phyloP scores from a whole-genome alignment of 768 basidiomycete genomes.

The Goffeauzyma gilvescens region DNA sequence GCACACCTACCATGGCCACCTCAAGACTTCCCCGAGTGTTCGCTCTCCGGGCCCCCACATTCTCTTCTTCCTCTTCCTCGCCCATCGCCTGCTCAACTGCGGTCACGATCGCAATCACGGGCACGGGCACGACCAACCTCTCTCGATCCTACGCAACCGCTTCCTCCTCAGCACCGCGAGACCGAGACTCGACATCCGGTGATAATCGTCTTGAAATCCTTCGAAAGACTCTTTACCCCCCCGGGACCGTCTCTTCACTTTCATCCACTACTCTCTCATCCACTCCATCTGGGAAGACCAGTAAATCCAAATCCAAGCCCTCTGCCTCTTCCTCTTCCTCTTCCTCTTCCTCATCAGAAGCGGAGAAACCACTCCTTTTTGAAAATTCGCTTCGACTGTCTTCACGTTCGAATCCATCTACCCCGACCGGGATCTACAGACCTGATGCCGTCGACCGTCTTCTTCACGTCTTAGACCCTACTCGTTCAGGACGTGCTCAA shows the following conservation, averaged over 20 bases:
- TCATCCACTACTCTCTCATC: constrained; percentile 20
- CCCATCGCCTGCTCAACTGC: not conserved
- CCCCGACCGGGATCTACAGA: constrained; percentile 64
- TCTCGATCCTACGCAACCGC: constrained; percentile 6
- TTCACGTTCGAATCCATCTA: constrained; percentile 55
- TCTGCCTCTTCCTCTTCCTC: not conserved
- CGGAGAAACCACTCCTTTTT: not conserved
- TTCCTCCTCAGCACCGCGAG: constrained; percentile 1
- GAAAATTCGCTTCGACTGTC: constrained; percentile 31
- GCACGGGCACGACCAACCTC: no score
- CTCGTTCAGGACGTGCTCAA: constrained; percentile 22
- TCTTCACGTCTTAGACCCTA: no score
- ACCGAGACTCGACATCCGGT: constrained; percentile 8
- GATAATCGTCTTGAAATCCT: constrained; percentile 39
- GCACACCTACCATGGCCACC: no score
- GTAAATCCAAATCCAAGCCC: not conserved
- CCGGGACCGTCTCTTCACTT: constrained; percentile 38
- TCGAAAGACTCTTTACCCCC: constrained; percentile 60
- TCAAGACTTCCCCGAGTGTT: no score
- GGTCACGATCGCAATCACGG: no score
- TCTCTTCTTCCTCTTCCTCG: not conserved
- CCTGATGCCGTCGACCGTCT: constrained; percentile 56
- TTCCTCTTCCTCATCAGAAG: not conserved
- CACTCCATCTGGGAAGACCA: not conserved
- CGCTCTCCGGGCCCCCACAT: not conserved